Conservation (phyloP, 768 basidiomycete species). For the Calvatia gigantea region DNA sequence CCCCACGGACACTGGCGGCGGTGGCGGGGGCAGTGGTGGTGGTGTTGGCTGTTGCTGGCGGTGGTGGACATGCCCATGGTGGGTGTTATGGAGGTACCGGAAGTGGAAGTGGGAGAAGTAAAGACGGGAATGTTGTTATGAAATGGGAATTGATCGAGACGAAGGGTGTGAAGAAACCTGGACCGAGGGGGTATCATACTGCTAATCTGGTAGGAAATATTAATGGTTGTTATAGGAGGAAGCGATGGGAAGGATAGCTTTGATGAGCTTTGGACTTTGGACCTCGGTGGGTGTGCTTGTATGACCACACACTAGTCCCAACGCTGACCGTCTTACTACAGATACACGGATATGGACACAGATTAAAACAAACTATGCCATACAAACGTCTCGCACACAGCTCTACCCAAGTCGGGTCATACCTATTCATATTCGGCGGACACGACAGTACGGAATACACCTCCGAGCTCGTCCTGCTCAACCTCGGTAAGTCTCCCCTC, state of each 20-base stretch:
- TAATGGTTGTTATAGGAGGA: conserved; percentile 88
- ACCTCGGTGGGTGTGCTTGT: conserved; percentile 58
- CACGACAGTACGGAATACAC: conserved; percentile 79
- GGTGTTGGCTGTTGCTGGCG: not conserved
- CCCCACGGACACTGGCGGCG: conserved; percentile 14
- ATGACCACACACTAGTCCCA: not conserved
- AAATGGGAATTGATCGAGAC: conserved; percentile 50
- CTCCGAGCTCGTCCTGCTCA: conserved; percentile 76
- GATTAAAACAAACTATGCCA: conserved; percentile 33
- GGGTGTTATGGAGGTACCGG: conserved; percentile 16
- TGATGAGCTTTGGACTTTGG: conserved; percentile 82
- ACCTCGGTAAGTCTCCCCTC: conserved; percentile 58
- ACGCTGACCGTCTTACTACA: conserved; percentile 13
- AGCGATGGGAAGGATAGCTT: conserved; percentile 89
- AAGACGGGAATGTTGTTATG: conserved; percentile 19
- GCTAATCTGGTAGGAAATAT: conserved; percentile 82
- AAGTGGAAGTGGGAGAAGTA: not conserved
- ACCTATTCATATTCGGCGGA: conserved; percentile 86
- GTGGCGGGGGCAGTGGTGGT: not conserved
- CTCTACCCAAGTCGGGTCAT: conserved; percentile 87
- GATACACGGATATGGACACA: conserved; percentile 43
- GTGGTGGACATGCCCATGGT: conserved; percentile 21
- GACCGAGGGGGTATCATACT: conserved; percentile 83
- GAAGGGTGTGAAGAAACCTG: conserved; percentile 45
- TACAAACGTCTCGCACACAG: conserved; percentile 79